These are phyloP conservation scores for Pseudocercospora macadamiae DNA, from an alignment of 2,329 filamentous ascomycete genomes.

Conservation along the genomic window DNA sequence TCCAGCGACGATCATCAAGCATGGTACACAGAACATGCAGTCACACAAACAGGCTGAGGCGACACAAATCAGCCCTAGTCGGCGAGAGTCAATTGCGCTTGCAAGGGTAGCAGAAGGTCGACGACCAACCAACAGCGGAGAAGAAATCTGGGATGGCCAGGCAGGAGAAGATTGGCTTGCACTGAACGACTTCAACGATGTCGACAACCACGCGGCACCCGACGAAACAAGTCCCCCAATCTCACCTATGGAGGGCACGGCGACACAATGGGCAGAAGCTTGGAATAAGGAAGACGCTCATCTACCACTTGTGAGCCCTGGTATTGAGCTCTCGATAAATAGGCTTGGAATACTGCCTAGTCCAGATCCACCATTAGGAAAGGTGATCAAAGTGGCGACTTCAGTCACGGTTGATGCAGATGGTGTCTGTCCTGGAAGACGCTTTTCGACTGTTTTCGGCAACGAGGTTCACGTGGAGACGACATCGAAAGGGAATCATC, in stretches of 20 bases:
- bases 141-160: background rate
- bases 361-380: background rate
- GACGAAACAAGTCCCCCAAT: background rate
- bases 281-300: background rate
- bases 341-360: background rate
- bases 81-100: background rate
- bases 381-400: background rate
- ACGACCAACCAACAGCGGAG: background rate
- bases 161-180: conserved; percentile 54
- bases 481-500: background rate
- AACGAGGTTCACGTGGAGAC: background rate
- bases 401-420: background rate
- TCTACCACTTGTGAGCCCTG: background rate
- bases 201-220: background rate
- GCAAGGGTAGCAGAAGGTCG: background rate
- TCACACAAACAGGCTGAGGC: background rate
- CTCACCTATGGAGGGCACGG: background rate
- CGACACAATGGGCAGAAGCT: background rate
- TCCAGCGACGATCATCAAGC: background rate
- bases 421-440: background rate
- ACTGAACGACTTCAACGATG: conserved; percentile 81
- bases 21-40: background rate
- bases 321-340: background rate
- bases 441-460: background rate
- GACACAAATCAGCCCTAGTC: background rate